A percentile compares a stretch with the other conserved stretches of the same genome.
Evolutionary conservation across 192 early-diverging fungal species (phyloP).

Genomic region (Backusella liffmaniae): DNA sequence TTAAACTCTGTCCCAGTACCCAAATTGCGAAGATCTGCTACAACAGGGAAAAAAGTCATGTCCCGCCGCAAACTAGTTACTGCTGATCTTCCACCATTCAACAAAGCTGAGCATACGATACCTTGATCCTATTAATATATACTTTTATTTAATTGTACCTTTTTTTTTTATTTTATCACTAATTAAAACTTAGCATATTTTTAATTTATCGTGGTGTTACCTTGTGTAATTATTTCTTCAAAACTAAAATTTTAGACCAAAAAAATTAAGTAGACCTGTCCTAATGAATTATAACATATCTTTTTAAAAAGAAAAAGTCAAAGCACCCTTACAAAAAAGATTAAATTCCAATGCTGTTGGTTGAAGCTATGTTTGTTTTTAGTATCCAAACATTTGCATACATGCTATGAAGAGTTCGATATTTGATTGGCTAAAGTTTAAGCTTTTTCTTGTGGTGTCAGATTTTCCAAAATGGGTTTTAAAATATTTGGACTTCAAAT

Average conservation of each 20-base stretch:
- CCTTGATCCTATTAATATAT: neutral
- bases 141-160: neutral
- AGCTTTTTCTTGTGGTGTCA: neutral
- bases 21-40: constrained; percentile 1
- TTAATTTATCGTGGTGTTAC: neutral
- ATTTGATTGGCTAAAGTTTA: neutral
- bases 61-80: constrained; percentile 1
- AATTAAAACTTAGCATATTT: constrained; percentile 3
- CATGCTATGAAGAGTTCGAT: neutral
- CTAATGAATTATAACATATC: neutral
- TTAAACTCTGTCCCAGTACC: constrained; percentile 10
- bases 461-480: constrained; percentile 3
- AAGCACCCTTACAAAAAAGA: neutral
- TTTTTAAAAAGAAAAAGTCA: neutral
- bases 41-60: neutral
- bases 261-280: neutral
- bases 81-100: neutral
- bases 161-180: neutral
- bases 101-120: neutral
- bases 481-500: constrained; percentile 1
- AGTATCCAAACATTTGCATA: neutral
- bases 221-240: neutral
- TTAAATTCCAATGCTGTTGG: neutral
- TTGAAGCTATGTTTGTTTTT: neutral
- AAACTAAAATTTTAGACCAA: neutral